Percentiles rank a stretch among this genome's conserved stretches.
Conservation (phyloP, 2,329 filamentous ascomycete genomes). For the Cyclaneusma minus region DNA sequence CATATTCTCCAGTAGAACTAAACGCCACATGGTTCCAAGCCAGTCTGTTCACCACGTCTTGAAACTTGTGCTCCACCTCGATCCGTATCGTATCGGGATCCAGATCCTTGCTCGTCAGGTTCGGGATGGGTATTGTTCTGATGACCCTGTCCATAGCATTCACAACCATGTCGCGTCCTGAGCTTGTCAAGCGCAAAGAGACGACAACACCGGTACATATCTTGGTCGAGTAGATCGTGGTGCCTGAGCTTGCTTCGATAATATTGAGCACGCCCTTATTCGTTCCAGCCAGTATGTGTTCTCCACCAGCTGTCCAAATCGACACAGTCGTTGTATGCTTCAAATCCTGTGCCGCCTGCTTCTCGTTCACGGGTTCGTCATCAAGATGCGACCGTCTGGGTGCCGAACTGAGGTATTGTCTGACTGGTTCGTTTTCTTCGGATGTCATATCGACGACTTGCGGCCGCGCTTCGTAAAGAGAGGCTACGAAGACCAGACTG, state of each 20-base stretch:
- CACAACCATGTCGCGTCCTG: conserved; percentile 75
- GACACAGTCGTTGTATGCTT: conserved; percentile 92
- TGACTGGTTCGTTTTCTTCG: conserved; percentile 52
- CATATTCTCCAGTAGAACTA: conserved; percentile 85
- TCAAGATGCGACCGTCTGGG: conserved; percentile 61
- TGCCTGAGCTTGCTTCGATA: conserved; percentile 65
- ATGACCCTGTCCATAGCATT: conserved; percentile 94
- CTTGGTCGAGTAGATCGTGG: conserved; percentile 80
- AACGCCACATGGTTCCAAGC: conserved; percentile 98
- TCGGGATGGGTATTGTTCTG: conserved; percentile 78
- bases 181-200: conserved; percentile 67
- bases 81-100: conserved; percentile 78
- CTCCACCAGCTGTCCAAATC: conserved; percentile 71
- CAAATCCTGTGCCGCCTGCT: conserved; percentile 78
- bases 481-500: conserved; percentile 74
- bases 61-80: conserved; percentile 92
- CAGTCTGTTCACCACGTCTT: conserved; percentile 87
- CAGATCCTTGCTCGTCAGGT: conserved; percentile 51
- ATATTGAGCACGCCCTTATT: conserved; percentile 96
- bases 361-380: conserved; percentile 59
- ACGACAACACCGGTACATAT: conserved; percentile 80
- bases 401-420: conserved; percentile 64
- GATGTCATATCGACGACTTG: conserved; percentile 71
- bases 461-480: conserved; percentile 86
- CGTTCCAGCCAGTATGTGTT: conserved; percentile 83